Percentiles rank a stretch among this genome's conserved stretches.
Conservation (phyloP, 2,329 filamentous ascomycete genomes). For the Harringtonia lauricola region DNA sequence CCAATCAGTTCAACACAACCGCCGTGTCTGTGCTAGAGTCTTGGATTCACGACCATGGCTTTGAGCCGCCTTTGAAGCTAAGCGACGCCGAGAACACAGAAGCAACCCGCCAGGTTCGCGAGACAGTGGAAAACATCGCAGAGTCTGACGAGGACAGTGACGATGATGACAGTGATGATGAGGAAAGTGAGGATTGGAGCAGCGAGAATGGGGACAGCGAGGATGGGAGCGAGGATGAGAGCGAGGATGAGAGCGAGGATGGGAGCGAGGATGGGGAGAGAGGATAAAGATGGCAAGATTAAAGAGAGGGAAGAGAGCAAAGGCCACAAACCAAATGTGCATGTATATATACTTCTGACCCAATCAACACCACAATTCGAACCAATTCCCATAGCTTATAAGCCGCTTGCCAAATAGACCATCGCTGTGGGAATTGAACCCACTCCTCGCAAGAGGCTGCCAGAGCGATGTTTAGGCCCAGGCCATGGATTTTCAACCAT, state of each 20-base stretch:
- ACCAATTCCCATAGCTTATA: not conserved
- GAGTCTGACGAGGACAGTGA: not conserved
- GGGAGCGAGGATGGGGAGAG: too few species aligned
- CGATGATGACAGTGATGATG: too few species aligned
- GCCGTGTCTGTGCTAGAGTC: constrained; percentile 5
- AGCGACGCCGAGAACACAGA: constrained; percentile 2
- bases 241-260: too few species aligned
- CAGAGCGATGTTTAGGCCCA: not conserved
- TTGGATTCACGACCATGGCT: constrained; percentile 7
- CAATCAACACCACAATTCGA: not conserved
- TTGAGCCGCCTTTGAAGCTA: constrained; percentile 5
- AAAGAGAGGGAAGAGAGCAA: too few species aligned
- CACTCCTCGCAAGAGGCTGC: not conserved
- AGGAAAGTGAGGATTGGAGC: too few species aligned
- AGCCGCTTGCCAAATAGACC: not conserved
- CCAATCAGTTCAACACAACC: constrained; percentile 4
- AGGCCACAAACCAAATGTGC: too few species aligned
- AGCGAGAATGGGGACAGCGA: too few species aligned
- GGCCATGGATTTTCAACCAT: not conserved
- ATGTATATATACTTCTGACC: too few species aligned
- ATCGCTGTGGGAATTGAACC: not conserved
- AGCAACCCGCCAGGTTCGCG: constrained; percentile 5
- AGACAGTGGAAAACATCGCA: constrained; percentile 1
- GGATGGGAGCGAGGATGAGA: too few species aligned
- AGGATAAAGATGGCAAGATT: too few species aligned